Evolutionary conservation across 805 yeast species (phyloP).

Genomic region (Wickerhamomyces mucosus): DNA sequence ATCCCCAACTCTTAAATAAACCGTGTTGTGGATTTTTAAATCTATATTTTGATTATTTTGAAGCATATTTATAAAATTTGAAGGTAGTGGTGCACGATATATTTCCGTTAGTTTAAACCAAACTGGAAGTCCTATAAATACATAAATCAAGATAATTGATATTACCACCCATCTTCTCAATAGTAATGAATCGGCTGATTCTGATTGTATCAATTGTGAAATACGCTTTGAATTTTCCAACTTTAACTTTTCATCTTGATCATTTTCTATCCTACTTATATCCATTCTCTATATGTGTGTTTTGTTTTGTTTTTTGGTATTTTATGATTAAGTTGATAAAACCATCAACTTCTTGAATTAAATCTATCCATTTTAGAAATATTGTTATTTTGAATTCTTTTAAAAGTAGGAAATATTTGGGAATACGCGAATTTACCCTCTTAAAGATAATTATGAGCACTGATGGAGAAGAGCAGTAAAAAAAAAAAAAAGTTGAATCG

Average conservation of each 20-base stretch:
- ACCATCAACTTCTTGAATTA: too few species aligned
- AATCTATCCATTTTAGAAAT: too few species aligned
- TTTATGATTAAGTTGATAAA: neutral
- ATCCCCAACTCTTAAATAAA: constrained; percentile 28
- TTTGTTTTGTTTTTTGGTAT: neutral
- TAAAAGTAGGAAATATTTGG: too few species aligned
- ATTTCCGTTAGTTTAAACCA: constrained; percentile 33
- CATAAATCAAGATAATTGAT: constrained; percentile 18
- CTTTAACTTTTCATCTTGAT: constrained; percentile 1
- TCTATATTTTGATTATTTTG: constrained; percentile 33
- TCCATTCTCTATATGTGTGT: neutral
- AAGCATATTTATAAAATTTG: constrained; percentile 25
- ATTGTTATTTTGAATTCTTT: too few species aligned
- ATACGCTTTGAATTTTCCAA: neutral
- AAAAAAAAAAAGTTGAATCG: too few species aligned
- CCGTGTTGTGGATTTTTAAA: constrained; percentile 32
- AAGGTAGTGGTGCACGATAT: constrained; percentile 31
- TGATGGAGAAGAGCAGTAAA: too few species aligned
- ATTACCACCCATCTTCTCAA: constrained; percentile 16
- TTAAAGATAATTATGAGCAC: too few species aligned
- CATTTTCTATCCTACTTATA: neutral
- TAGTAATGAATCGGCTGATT: constrained; percentile 11
- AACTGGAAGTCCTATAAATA: constrained; percentile 29
- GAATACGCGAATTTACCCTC: too few species aligned
- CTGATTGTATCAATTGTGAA: constrained; percentile 11